Conservation (phyloP, 306 rosid genomes). For the Carpinus viminea region DNA sequence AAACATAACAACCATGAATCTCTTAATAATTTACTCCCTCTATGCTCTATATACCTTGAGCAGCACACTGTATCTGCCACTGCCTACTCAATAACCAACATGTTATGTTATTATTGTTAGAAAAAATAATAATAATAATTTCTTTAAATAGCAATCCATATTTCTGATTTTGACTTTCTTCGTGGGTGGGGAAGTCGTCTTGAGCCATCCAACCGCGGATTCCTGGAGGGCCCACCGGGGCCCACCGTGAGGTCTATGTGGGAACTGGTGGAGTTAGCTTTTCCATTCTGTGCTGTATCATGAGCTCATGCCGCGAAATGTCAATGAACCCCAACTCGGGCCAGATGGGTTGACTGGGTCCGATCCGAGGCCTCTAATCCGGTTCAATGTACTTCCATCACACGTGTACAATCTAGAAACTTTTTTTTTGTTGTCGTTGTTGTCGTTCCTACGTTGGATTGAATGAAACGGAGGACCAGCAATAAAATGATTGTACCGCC, state of each 20-base stretch:
- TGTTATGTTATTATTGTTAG: too few relatives aligned
- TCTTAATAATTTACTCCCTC: too few relatives aligned
- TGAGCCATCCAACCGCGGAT: background rate
- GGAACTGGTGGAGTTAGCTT: background rate
- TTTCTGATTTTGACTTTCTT: constrained; percentile 1
- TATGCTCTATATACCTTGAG: too few relatives aligned
- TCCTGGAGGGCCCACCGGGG: background rate
- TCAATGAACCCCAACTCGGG: background rate
- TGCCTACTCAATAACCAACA: background rate
- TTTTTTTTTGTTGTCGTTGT: background rate
- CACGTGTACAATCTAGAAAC: background rate
- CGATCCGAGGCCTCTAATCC: background rate
- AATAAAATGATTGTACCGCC: too few relatives aligned
- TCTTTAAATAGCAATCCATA: background rate
- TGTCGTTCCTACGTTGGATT: background rate
- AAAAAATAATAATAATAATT: too few relatives aligned
- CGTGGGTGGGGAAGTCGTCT: background rate
- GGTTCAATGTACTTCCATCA: background rate
- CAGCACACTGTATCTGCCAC: too few relatives aligned
- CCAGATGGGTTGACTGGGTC: constrained; percentile 2
- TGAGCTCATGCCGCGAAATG: background rate
- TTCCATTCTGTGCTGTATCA: background rate
- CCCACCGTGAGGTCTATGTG: background rate
- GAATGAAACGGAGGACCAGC: background rate
- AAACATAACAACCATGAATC: too few relatives aligned